Evolutionary conservation across 1,284 basidiomycete species (phyloP).

Genomic region (Mycena sp.): DNA sequence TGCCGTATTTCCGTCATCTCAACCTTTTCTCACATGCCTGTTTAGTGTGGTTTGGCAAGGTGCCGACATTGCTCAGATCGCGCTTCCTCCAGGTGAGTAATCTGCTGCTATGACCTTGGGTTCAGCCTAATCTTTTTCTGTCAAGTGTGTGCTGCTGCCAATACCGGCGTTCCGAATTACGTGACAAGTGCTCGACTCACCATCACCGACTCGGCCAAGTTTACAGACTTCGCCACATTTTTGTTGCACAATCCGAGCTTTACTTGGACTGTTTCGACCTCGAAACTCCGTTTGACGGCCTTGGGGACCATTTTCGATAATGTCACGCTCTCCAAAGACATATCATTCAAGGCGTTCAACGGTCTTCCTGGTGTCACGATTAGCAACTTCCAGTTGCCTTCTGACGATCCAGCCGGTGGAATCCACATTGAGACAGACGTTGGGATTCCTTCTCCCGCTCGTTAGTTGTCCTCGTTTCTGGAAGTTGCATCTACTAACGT

Average conservation of each 20-base stretch:
- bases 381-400: constrained; percentile 73
- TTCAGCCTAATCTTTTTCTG: not conserved
- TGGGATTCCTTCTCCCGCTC: constrained; percentile 72
- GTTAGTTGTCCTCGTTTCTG: constrained; percentile 48
- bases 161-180: constrained; percentile 74
- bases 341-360: constrained; percentile 80
- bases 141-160: constrained; percentile 75
- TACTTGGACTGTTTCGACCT: constrained; percentile 76
- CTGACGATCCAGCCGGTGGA: constrained; percentile 71
- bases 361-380: constrained; percentile 74
- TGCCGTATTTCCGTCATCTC: constrained; percentile 1
- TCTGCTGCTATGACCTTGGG: not conserved
- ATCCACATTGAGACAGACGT: constrained; percentile 78
- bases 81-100: constrained; percentile 62
- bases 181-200: constrained; percentile 58
- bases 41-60: constrained; percentile 72
- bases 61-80: constrained; percentile 71
- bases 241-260: constrained; percentile 75
- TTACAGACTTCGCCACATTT: constrained; percentile 74
- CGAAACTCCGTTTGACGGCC: constrained; percentile 69
- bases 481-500: constrained; percentile 20
- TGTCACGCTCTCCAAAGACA: constrained; percentile 69
- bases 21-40: not conserved
- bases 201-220: constrained; percentile 65
- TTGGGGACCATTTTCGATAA: constrained; percentile 77